Conservation (phyloP, 164 flowering plant genomes). For the Tinospora cordifolia region DNA sequence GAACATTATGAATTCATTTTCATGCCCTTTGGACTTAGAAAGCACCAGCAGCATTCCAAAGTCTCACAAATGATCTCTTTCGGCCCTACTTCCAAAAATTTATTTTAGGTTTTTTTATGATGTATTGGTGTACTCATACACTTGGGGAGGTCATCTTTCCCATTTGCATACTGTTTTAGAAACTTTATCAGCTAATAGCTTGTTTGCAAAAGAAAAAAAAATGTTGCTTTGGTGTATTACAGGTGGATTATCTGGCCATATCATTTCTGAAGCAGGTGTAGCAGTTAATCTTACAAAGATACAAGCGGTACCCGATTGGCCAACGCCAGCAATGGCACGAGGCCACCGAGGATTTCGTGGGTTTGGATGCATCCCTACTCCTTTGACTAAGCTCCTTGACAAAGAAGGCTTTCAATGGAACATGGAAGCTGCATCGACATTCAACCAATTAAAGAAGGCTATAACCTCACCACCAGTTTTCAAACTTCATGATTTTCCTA, state of each 20-base stretch:
- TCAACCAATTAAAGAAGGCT: no score
- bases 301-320: no score
- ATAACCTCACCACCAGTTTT: no score
- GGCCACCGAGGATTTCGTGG: no score
- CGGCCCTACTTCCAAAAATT: background rate
- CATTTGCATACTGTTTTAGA: background rate
- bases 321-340: no score
- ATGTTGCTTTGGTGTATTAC: background rate
- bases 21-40: slow-evolving; percentile 1
- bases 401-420: no score
- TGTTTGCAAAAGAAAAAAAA: background rate
- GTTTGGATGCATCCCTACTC: no score
- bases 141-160: background rate
- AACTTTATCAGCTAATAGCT: background rate
- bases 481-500: background rate
- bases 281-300: no score
- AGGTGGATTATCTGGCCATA: background rate
- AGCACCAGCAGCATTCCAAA: background rate
- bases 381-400: no score
- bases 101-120: slow-evolving; percentile 1
- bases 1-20: slow-evolving; percentile 1
- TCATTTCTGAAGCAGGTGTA: no score
- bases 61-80: slow-evolving; percentile 1
- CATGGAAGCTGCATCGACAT: no score
- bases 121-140: background rate